Conservation (phyloP, 345 rosid genomes). For the Rubroshorea leprosula region DNA sequence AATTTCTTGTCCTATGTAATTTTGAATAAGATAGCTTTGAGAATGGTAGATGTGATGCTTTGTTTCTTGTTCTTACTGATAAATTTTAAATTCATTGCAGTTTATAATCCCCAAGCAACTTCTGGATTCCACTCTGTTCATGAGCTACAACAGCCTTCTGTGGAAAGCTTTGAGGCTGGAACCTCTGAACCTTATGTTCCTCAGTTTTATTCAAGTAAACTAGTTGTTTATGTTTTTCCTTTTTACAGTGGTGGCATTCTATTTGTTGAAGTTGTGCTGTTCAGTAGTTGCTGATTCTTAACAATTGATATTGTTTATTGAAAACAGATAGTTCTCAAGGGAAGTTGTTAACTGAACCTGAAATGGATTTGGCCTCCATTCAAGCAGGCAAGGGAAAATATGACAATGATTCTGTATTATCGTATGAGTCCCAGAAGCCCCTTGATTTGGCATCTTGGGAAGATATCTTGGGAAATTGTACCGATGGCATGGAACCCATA, state of each 20-base stretch:
- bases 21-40: background rate
- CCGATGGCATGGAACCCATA: constrained; percentile 36
- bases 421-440: constrained; percentile 43
- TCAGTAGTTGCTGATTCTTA: constrained; percentile 12
- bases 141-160: constrained; percentile 36
- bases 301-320: constrained; percentile 19
- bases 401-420: constrained; percentile 29
- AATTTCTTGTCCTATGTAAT: constrained; percentile 2
- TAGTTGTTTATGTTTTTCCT: constrained; percentile 7
- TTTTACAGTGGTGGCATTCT: background rate
- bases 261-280: constrained; percentile 1
- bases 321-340: constrained; percentile 46
- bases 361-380: constrained; percentile 27
- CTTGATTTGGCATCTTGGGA: constrained; percentile 64
- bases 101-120: constrained; percentile 54
- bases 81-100: constrained; percentile 35
- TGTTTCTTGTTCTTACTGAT: constrained; percentile 7
- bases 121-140: constrained; percentile 44
- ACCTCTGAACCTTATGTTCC: constrained; percentile 36
- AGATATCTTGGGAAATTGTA: constrained; percentile 42
- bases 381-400: constrained; percentile 33
- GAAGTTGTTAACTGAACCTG: constrained; percentile 32
- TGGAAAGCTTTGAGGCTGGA: constrained; percentile 37
- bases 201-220: constrained; percentile 43
- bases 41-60: constrained; percentile 7